These are phyloP conservation scores for Azolla pinnata DNA, from an alignment of 75 land plant genomes.

Conservation along the genomic window DNA sequence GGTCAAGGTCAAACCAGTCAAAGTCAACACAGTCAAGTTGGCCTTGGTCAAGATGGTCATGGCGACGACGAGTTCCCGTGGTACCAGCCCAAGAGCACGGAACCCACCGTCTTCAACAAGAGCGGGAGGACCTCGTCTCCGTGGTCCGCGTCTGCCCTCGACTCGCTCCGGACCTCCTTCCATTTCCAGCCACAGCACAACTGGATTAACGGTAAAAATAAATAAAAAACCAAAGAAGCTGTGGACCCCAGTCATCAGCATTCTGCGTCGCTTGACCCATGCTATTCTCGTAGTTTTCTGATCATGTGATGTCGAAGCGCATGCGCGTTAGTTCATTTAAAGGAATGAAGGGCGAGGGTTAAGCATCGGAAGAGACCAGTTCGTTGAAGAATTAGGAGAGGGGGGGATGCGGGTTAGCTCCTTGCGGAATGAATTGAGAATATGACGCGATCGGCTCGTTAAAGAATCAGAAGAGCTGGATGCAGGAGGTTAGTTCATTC, in stretches of 20 bases:
- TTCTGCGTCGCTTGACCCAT: too few species aligned
- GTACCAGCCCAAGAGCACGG: conserved; percentile 6
- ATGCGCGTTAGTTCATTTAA: neutral
- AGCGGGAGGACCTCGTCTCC: neutral
- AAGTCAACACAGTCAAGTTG: too few species aligned
- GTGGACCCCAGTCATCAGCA: too few species aligned
- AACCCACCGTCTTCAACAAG: neutral
- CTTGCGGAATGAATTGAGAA: too few species aligned
- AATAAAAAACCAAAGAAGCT: neutral
- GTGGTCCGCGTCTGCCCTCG: conserved; percentile 42
- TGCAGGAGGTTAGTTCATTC: too few species aligned
- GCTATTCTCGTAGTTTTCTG: conserved; percentile 16
- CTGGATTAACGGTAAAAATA: conserved; percentile 81
- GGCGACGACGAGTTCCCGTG: neutral
- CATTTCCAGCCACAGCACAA: conserved; percentile 90
- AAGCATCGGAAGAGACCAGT: neutral
- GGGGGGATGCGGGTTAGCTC: too few species aligned
- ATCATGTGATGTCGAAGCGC: neutral
- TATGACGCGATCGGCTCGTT: too few species aligned
- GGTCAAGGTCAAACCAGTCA: too few species aligned
- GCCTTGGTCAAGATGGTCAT: too few species aligned
- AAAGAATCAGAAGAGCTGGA: too few species aligned
- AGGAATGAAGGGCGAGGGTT: neutral
- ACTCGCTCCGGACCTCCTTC: conserved; percentile 67
- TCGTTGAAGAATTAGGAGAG: too few species aligned